Conservation (phyloP, 768 basidiomycete species). For the Boletus tomentosulus region DNA sequence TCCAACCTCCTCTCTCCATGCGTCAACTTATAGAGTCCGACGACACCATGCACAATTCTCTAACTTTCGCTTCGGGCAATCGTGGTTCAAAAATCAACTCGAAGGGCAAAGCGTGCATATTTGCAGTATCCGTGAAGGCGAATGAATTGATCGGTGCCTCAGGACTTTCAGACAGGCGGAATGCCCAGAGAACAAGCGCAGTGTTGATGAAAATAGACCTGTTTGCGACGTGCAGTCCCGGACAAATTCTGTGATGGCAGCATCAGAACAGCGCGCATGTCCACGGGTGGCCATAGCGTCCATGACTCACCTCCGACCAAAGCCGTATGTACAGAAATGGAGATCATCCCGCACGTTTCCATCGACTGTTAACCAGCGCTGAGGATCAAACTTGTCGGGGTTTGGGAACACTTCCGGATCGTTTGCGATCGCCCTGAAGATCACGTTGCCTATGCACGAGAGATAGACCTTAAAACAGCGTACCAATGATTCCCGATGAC, state of each 20-base stretch:
- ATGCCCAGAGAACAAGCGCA: slow-evolving; percentile 59
- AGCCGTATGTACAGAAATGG: slow-evolving; percentile 33
- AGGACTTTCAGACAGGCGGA: slow-evolving; percentile 47
- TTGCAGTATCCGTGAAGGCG: slow-evolving; percentile 43
- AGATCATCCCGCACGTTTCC: slow-evolving; percentile 27
- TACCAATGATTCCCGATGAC: slow-evolving; percentile 37
- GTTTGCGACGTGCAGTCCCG: slow-evolving; percentile 36
- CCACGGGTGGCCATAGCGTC: neutral
- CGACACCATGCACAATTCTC: slow-evolving; percentile 4
- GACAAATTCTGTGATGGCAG: slow-evolving; percentile 9
- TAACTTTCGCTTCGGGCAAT: neutral
- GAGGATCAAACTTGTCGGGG: slow-evolving; percentile 51
- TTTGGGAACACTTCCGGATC: slow-evolving; percentile 52
- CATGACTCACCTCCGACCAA: slow-evolving; percentile 27
- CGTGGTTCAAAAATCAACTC: slow-evolving; percentile 10
- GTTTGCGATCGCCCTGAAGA: slow-evolving; percentile 38
- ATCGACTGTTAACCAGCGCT: slow-evolving; percentile 42
- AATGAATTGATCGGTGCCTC: slow-evolving; percentile 52
- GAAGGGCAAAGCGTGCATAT: slow-evolving; percentile 6
- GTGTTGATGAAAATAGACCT: slow-evolving; percentile 59
- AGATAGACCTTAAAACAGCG: neutral
- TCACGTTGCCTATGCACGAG: neutral
- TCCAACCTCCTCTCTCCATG: too few relatives aligned
- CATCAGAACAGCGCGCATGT: neutral
- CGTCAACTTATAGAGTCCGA: too few relatives aligned